These are phyloP conservation scores for Salvia rosmarinus DNA, from an alignment of 257 asterid genomes.

Conservation along the genomic window DNA sequence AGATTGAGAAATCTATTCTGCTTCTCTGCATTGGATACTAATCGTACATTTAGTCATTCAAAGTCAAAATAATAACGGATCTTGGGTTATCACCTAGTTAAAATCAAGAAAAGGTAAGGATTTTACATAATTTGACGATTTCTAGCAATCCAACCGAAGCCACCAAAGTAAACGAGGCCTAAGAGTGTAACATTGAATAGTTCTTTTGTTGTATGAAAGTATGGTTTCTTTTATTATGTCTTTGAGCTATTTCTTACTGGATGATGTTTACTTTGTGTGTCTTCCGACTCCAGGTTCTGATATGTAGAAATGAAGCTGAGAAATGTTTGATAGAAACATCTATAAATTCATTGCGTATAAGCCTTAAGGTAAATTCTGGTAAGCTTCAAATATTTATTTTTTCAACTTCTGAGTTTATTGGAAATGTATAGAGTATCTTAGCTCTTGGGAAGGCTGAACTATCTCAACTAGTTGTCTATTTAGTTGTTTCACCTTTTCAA, in stretches of 20 bases:
- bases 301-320: constrained; percentile 95
- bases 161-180: not conserved
- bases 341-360: constrained; percentile 89
- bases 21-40: too few species aligned
- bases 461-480: not conserved
- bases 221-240: not conserved
- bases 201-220: not conserved
- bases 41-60: too few species aligned
- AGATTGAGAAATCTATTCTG: too few species aligned
- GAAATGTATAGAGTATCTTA: constrained; percentile 20
- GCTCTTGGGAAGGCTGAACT: constrained; percentile 3
- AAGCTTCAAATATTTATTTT: constrained; percentile 23
- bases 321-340: constrained; percentile 98
- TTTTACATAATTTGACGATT: not conserved
- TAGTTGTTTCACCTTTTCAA: constrained; percentile 9
- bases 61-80: not conserved
- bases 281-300: constrained; percentile 66
- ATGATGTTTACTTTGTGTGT: constrained; percentile 28
- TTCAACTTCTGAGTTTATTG: constrained; percentile 11
- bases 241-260: constrained; percentile 18
- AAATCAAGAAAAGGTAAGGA: not conserved
- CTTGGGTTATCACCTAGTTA: not conserved
- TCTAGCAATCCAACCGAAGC: not conserved
- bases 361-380: constrained; percentile 78
- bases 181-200: not conserved